phyloP scores from a whole-genome alignment of 495 filamentous ascomycete genomes.

The Aspergillus bridgeri region DNA sequence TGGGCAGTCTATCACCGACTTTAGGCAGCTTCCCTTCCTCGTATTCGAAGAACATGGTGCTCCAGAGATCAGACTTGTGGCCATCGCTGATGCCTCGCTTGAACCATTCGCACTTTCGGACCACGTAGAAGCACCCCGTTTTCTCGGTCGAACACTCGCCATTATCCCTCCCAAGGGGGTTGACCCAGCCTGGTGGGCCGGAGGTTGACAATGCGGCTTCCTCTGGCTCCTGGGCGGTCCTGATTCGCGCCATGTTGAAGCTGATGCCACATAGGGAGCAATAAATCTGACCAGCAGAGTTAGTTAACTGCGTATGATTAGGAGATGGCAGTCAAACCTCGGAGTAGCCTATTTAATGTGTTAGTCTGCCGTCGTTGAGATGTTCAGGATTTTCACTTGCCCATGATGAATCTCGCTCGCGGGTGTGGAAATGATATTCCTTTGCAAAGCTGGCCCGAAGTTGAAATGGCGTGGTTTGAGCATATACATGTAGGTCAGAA shows the following conservation, averaged over 20 bases:
- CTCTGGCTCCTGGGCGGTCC: background rate
- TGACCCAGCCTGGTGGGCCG: background rate
- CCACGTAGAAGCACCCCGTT: background rate
- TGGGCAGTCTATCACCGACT: background rate
- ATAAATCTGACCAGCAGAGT: background rate
- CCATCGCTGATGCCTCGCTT: background rate
- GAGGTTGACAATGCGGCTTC: background rate
- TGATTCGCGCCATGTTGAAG: background rate
- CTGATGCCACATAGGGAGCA: background rate
- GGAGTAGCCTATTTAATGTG: background rate
- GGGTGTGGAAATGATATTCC: too few species aligned
- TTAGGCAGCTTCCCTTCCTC: background rate
- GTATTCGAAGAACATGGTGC: background rate
- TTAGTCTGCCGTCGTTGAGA: background rate
- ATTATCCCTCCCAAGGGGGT: background rate
- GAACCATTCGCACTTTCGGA: background rate
- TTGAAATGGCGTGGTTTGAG: too few species aligned
- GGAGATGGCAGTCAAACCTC: background rate
- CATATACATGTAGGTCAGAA: too few species aligned
- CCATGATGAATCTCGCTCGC: too few species aligned
- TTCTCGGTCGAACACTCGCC: background rate
- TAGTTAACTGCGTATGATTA: background rate
- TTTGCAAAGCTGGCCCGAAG: too few species aligned
- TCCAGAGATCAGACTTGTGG: background rate
- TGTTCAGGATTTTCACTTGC: background rate